Base-by-base conservation (phyloP, 2,329 filamentous ascomycete genomes). In the Myrmaecium sp. region DNA sequence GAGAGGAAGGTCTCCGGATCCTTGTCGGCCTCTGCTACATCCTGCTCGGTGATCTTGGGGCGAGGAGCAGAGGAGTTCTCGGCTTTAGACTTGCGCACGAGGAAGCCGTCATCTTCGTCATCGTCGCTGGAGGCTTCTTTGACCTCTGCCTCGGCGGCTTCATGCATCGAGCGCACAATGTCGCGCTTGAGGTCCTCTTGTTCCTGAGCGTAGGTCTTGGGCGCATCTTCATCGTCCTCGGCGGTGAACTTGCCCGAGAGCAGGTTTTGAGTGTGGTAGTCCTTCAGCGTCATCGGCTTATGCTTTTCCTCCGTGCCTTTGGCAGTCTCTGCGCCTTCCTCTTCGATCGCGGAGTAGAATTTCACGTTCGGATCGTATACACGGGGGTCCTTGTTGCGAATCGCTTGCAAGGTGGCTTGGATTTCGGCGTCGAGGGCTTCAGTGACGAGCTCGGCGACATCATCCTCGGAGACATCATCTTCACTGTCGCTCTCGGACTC, bases 261-360 rank as follows among this genome's bases (percentile, higher is more conserved):
- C n/a, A 93, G 62, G 42, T 86, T 91, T 50, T 89, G 71, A 34
- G 84, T 74, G 46, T 98, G 89, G 51, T 94, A 98, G 52, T 98
- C 83, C 38, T 69, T 69, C 29, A 98, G 60, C 33, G 69, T 81
- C 57, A 98, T 72, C 1, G 84, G 74, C 56, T 91, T 91, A 34
- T 89, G 73, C 47, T 76, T 74, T 51, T 75, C 74, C 8, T 30
- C 34, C 7, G 32, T 36, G 21, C 31, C 40, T n/a, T n/a, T n/a
- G 11, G 16, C 34, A 5, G 37, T 36, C 5, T 42, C 35, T 9
- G 40, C 35, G 13, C 49, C 47, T 3, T 66, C 63, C 14, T 68
- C 65, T 4, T 77, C 69, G 30, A 69, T 57, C 8, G 73, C 60
- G 21, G 62, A 58, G 54, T 84, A 94, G 56, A 95, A 95, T 11